Evolutionary conservation across 2,329 filamentous ascomycete species (phyloP).

Genomic region (Colletotrichum abscissum): DNA sequence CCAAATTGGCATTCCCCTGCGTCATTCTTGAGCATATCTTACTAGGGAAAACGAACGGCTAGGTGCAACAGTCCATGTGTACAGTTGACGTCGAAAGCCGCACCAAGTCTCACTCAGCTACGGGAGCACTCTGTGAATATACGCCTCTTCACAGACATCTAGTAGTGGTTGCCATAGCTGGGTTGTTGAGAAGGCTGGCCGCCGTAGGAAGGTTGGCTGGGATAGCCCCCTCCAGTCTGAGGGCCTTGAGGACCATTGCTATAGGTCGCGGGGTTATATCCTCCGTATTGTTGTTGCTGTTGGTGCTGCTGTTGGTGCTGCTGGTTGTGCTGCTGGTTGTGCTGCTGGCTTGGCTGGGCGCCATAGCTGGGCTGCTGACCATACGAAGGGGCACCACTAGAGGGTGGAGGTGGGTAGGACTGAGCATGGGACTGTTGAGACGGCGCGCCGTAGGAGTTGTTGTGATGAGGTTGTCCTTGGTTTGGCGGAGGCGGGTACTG

Average conservation of each 20-base stretch:
- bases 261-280: constrained; percentile 46
- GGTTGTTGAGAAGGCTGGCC: constrained; percentile 36
- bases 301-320: constrained; percentile 20
- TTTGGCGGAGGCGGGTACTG: constrained; percentile 32
- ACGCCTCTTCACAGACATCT: constrained; percentile 1
- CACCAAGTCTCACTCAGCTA: background rate
- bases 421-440: constrained; percentile 35
- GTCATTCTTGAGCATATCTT: background rate
- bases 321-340: constrained; percentile 9
- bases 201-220: constrained; percentile 41
- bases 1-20: background rate
- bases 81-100: background rate
- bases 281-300: constrained; percentile 34
- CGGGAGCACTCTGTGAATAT: background rate
- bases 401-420: constrained; percentile 38
- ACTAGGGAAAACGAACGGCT: background rate
- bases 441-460: constrained; percentile 30
- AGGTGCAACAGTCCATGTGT: background rate
- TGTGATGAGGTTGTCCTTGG: constrained; percentile 37
- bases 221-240: constrained; percentile 47
- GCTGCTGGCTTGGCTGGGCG: constrained; percentile 35
- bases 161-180: constrained; percentile 34
- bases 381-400: constrained; percentile 30
- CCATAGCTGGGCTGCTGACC: constrained; percentile 35
- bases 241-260: constrained; percentile 42